Evolutionary conservation across 306 rosid genomes (phyloP).

Genomic region (Lathyrus oleraceus): DNA sequence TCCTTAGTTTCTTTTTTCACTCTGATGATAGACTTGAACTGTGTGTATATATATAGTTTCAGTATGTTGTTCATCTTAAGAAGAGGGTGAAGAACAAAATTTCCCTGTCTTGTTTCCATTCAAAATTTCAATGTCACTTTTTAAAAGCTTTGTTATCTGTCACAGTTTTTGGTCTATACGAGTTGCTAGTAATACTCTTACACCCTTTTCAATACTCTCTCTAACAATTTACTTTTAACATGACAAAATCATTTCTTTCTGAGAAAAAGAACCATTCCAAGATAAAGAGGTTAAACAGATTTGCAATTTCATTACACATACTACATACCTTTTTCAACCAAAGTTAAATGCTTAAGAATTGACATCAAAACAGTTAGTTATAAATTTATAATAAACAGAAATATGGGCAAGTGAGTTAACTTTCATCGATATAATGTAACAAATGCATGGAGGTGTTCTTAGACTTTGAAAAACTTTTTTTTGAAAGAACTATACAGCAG

Average conservation of each 20-base stretch:
- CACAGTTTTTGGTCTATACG: not conserved
- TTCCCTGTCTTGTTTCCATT: slow-evolving; percentile 23
- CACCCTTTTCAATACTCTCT: not conserved
- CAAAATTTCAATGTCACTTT: not conserved
- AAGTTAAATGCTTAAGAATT: not conserved
- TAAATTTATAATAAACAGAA: not conserved
- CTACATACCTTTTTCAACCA: not conserved
- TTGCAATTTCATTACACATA: not conserved
- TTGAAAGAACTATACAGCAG: too few species aligned
- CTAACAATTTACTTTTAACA: not conserved
- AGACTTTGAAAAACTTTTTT: too few species aligned
- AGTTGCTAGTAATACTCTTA: not conserved
- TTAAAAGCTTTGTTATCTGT: not conserved
- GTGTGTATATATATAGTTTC: slow-evolving; percentile 26
- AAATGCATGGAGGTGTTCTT: not conserved
- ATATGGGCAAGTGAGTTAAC: not conserved
- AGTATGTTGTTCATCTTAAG: slow-evolving; percentile 14
- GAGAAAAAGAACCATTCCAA: not conserved
- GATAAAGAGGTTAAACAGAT: not conserved
- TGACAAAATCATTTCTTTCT: not conserved
- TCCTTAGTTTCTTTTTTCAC: slow-evolving; percentile 1
- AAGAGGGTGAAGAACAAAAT: slow-evolving; percentile 13
- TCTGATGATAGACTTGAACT: slow-evolving; percentile 5
- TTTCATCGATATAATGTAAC: not conserved
- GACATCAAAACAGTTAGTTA: not conserved